phyloP scores from a whole-genome alignment of 352 stramenopile species.

The Phytophthora tentaculata region DNA sequence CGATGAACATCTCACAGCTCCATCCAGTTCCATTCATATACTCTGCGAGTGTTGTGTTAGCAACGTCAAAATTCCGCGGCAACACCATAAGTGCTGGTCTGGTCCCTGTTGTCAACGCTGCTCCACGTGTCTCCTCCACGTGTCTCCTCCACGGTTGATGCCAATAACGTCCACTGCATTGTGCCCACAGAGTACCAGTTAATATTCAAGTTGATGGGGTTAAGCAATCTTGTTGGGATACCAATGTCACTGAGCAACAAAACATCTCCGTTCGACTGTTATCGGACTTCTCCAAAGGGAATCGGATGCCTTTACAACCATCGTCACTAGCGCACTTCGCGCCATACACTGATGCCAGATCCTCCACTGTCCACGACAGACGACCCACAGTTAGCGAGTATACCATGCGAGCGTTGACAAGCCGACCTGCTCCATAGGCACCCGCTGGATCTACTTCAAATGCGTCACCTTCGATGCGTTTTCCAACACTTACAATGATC shows the following conservation, averaged over 20 bases:
- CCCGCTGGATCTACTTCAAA: conserved; percentile 5
- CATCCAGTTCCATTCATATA: conserved; percentile 2
- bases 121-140: no score
- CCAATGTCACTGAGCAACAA: conserved; percentile 3
- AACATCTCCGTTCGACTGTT: not conserved
- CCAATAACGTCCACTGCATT: conserved; percentile 16
- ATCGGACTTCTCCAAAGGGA: not conserved
- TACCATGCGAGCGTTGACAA: conserved; percentile 18
- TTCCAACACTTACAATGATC: conserved; percentile 22
- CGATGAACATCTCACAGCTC: conserved; percentile 1
- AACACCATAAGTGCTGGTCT: conserved; percentile 2
- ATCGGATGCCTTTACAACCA: conserved; percentile 6
- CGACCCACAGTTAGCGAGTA: conserved; percentile 34
- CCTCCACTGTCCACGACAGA: conserved; percentile 19
- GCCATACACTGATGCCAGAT: not conserved
- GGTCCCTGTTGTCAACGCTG: not conserved
- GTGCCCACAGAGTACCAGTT: conserved; percentile 5
- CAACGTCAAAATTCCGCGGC: conserved; percentile 12
- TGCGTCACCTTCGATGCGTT: conserved; percentile 20
- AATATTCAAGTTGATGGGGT: conserved; percentile 15
- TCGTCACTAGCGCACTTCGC: not conserved
- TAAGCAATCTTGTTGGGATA: conserved; percentile 3
- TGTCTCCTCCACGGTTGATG: conserved; percentile 11
- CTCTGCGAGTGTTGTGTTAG: not conserved
- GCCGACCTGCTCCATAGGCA: not conserved